These are phyloP conservation scores for Rhodotorula kratochvilovae DNA, from an alignment of 768 basidiomycete genomes.

Conservation along the genomic window DNA sequence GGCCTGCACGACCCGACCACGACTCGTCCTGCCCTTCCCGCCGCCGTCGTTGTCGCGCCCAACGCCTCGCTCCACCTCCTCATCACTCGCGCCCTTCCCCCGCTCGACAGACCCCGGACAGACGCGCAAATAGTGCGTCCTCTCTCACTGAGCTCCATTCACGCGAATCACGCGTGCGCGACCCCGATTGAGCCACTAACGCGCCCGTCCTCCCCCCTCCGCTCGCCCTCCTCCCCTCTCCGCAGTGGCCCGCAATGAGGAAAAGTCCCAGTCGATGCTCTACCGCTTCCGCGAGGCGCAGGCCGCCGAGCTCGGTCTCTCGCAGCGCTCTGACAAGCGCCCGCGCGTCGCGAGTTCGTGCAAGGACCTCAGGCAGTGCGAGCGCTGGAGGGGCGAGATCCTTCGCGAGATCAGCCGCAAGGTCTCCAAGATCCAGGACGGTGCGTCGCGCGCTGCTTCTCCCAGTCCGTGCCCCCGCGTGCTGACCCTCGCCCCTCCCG, in stretches of 20 bases:
- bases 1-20: too few species aligned
- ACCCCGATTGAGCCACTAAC: neutral
- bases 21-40: too few species aligned
- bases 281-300: constrained; percentile 96
- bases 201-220: too few species aligned
- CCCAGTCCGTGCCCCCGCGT: neutral
- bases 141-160: fast-evolving
- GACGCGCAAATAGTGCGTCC: neutral
- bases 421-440: constrained; percentile 95
- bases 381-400: constrained; percentile 94
- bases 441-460: constrained; percentile 51
- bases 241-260: constrained; percentile 84
- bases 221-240: neutral
- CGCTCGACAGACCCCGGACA: neutral
- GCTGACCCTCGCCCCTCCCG: neutral
- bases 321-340: constrained; percentile 68
- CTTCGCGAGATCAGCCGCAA: constrained; percentile 89
- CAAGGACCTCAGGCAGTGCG: constrained; percentile 86
- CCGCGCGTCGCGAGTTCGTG: constrained; percentile 88
- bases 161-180: neutral
- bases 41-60: neutral
- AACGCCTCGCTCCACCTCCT: neutral
- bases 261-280: constrained; percentile 92
- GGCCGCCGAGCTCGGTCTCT: constrained; percentile 88
- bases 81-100: neutral